Evolutionary conservation across 1,284 basidiomycete species (phyloP).

Genomic region (Boletellus deceptivus): DNA sequence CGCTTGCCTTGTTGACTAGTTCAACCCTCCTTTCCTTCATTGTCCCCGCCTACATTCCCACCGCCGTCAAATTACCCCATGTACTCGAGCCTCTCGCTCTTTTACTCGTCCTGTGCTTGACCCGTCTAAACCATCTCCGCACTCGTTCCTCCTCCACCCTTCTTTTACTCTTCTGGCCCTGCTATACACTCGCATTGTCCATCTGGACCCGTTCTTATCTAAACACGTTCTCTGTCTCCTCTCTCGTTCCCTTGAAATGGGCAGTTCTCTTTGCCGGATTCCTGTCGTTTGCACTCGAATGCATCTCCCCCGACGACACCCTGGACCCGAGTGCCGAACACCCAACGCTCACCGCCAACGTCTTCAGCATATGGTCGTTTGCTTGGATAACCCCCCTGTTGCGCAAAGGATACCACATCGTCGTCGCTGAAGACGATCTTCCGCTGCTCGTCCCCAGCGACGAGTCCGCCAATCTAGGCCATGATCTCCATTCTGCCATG

Average conservation of each 20-base stretch:
- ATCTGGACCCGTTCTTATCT: constrained; percentile 64
- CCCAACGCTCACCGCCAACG: constrained; percentile 79
- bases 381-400: constrained; percentile 80
- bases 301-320: constrained; percentile 62
- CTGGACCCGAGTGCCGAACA: constrained; percentile 58
- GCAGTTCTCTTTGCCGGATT: constrained; percentile 49
- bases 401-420: constrained; percentile 59
- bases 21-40: constrained; percentile 39
- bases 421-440: constrained; percentile 77
- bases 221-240: constrained; percentile 21
- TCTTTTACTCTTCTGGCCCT: constrained; percentile 85
- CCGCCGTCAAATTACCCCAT: constrained; percentile 52
- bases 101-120: constrained; percentile 44
- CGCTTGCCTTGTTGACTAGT: constrained; percentile 42
- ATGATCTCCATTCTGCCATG: constrained; percentile 59
- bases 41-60: constrained; percentile 31
- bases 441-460: constrained; percentile 67
- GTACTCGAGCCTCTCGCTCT: constrained; percentile 57
- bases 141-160: constrained; percentile 74
- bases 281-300: constrained; percentile 67
- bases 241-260: constrained; percentile 49
- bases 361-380: constrained; percentile 78
- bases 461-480: constrained; percentile 70
- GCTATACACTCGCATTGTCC: constrained; percentile 53
- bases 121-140: constrained; percentile 72